Base-by-base conservation (phyloP, 2,329 filamentous ascomycete genomes). In the Cercospora nicotianae region DNA sequence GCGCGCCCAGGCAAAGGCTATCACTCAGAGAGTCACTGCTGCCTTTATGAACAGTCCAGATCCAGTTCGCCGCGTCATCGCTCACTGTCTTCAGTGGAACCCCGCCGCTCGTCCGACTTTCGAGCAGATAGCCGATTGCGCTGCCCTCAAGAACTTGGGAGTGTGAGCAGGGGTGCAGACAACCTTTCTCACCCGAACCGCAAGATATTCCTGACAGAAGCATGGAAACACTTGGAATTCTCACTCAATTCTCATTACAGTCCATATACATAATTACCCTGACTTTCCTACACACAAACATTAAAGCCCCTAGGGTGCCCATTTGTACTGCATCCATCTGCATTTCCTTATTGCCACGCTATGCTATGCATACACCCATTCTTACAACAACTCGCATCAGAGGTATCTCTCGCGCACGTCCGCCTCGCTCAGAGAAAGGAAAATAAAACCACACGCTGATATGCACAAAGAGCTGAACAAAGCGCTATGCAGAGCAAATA, bases 381-480 rank as follows among this genome's bases (percentile, higher is more conserved):
- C 48, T 26, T 53, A 51, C 45, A 26, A 53, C 23, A 13, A 13
- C 51, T 67, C 62, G 66, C 66, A 64, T 61, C 57, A 64, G 62
- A 62, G 66, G 66, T 67, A 67, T 67, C 66, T 67, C 66, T 67
- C 65, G 58, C 53, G 33, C 18, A 61, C 60, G 59, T 26, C 33
- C 65, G 4, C 33, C 33, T 13, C 12, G 10, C 33, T 12, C 10
- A 53, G 20, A 28, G 48, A 28, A 53, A 13, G 23, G 7, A 28
- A 28, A 51, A 2, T 1, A 3, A 53, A 53, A 28, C 12, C 48
- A 53, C 13, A 53, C 36, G 36, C 36, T 39, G 36, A 53, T 42
- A 59, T 63, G 48, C 53, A 28, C 30, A 42, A 23, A 13, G 13
- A 48, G 36, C 23, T 6, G 23, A 42, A 66, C n/a, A 33, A 36